Evolutionary conservation across 108 stramenopile species (phyloP), one percentile per base, ranked within the genome.

Genomic region (Nannochloropsis gaditana): DNA sequence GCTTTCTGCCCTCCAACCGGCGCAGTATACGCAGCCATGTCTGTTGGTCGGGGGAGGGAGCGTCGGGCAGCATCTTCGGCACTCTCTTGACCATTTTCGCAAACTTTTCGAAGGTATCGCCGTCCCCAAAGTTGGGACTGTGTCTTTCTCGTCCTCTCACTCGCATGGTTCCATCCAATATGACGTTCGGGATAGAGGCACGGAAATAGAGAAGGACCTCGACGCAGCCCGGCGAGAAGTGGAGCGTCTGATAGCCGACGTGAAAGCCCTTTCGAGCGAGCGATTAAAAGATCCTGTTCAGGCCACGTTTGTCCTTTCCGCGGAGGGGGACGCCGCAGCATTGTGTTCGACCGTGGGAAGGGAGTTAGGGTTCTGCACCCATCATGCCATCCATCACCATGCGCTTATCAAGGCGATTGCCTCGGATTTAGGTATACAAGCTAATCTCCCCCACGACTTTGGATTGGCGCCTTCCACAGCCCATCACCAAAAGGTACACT

Each of bases 381-480:
- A 73, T 6, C 59, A 73, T 73, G 59, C 59, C 59, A 73, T 73
- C 15, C 59, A 73, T 73, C 59, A 73, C n/a, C 59, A 73, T 73
- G 59, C 59, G 19, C n/a, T 73, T 15, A 73, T 73, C n/a, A 3
- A n/a, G 59, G 59, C 8, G 6, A 73, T 73, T 73, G 59, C 59
- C 3, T 73, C 59, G 8, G 59, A 15, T 0, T 73, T 73, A n/a
- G 8, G n/a, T 73, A 73, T 73, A 73, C 15, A 73, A n/a, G 59
- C 59, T n/a, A 73, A 73, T 4, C n/a, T 73, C 2, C 59, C 59
- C 15, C n/a, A 15, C n/a, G 59, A 73, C n/a, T 73, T 73, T 73
- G 59, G 59, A 73, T 73, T 73, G 59, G 59, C 59, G 4, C 59
- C 59, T n/a, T 73, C 59, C 15, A 73, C 59, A 15, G 59, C 59